Conservation (phyloP, 345 rosid species). For the Aquilaria sinensis region DNA sequence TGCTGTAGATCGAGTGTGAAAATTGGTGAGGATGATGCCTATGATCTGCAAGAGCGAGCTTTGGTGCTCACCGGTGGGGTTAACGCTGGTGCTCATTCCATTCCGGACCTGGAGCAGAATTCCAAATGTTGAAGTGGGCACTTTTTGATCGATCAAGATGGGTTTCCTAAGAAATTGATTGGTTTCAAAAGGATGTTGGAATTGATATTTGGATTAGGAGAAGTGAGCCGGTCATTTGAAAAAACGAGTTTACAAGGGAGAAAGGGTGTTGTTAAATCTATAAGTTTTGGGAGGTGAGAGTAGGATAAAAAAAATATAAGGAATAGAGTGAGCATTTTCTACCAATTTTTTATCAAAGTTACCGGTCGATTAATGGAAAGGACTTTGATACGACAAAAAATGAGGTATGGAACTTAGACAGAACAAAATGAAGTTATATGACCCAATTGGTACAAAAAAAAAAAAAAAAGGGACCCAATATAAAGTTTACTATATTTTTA, state of each 20-base stretch:
- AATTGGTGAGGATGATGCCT: conserved; percentile 88
- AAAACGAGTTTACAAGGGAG: conserved; percentile 2
- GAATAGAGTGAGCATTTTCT: no score
- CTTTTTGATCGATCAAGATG: conserved; percentile 16
- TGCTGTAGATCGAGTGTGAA: conserved; percentile 87
- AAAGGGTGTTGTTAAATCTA: conserved; percentile 1
- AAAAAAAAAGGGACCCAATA: no score
- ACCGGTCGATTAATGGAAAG: no score
- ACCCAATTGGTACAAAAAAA: no score
- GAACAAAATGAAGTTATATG: no score
- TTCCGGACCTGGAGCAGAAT: conserved; percentile 64
- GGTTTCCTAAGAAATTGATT: neutral
- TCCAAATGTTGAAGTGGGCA: conserved; percentile 87
- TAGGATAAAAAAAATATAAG: no score
- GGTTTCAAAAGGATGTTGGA: neutral
- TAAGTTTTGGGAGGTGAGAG: no score
- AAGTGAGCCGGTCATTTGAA: conserved; percentile 1
- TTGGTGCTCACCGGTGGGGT: conserved; percentile 81
- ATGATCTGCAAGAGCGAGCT: conserved; percentile 85
- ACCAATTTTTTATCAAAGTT: no score
- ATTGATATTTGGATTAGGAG: neutral
- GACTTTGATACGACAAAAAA: no score
- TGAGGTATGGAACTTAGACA: no score
- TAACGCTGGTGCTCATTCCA: conserved; percentile 82
- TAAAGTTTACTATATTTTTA: no score